phyloP scores from a whole-genome alignment of 331 rosid species.

The Rosa hybrid region DNA sequence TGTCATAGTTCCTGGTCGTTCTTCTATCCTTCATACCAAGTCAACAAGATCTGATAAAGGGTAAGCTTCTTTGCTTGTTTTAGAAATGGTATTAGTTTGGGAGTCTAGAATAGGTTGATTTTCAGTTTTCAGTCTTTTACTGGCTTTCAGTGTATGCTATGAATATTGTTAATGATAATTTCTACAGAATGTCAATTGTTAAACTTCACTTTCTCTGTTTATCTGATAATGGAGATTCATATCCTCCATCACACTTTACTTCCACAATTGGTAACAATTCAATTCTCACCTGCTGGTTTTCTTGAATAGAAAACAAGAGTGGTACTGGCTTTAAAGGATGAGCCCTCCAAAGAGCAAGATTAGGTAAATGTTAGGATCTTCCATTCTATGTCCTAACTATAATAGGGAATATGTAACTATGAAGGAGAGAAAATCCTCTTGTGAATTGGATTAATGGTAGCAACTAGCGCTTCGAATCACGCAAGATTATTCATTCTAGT shows the following conservation, averaged over 20 bases:
- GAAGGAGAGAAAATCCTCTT: no score
- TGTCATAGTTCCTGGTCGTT: conserved; percentile 5
- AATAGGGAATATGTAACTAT: no score
- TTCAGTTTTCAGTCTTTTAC: not conserved
- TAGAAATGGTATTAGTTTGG: not conserved
- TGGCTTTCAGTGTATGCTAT: not conserved
- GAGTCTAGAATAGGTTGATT: not conserved
- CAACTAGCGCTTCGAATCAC: no score
- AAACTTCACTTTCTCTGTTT: no score
- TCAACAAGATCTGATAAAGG: not conserved
- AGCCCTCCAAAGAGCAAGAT: no score
- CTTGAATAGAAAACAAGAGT: no score
- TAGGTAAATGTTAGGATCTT: not conserved
- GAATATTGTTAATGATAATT: not conserved
- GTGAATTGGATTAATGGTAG: no score
- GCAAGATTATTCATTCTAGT: no score
- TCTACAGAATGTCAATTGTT: not conserved
- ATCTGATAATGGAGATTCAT: not conserved
- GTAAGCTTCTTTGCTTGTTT: not conserved
- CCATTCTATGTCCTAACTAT: no score
- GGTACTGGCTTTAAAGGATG: not conserved
- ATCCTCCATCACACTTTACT: not conserved
- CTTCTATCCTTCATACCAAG: not conserved
- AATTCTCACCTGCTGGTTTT: not conserved
- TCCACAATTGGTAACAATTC: not conserved